Conservation (phyloP, 441 rosid species). For the Theobroma grandiflorum region DNA sequence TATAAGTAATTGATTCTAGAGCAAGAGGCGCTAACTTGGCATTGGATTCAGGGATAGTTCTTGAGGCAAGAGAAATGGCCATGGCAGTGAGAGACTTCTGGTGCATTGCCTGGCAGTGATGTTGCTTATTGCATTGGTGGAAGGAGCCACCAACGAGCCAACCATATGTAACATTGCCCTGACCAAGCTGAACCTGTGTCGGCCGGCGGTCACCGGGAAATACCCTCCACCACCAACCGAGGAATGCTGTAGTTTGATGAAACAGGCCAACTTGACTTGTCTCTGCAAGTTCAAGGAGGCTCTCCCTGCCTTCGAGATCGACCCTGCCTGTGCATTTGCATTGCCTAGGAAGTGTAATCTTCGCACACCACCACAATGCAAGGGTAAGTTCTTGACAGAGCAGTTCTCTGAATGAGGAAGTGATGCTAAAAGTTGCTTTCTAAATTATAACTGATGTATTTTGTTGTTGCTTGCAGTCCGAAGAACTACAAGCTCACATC, state of each 20-base stretch:
- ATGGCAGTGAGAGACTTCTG: slow-evolving; percentile 23
- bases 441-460: no score
- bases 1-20: slow-evolving; percentile 22
- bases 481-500: neutral
- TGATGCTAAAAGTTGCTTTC: neutral
- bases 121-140: slow-evolving; percentile 35
- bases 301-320: slow-evolving; percentile 52
- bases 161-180: slow-evolving; percentile 49
- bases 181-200: slow-evolving; percentile 44
- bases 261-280: slow-evolving; percentile 46
- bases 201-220: slow-evolving; percentile 53
- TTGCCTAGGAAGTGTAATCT: slow-evolving; percentile 54
- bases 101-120: slow-evolving; percentile 26
- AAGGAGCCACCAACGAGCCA: slow-evolving; percentile 30
- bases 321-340: slow-evolving; percentile 50
- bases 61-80: slow-evolving; percentile 32
- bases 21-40: neutral
- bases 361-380: slow-evolving; percentile 45
- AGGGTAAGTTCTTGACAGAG: slow-evolving; percentile 25
- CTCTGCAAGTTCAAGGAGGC: slow-evolving; percentile 52
- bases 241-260: slow-evolving; percentile 51
- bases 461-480: slow-evolving; percentile 9
- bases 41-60: neutral
- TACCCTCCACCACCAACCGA: slow-evolving; percentile 48
- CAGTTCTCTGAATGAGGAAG: neutral